phyloP scores from a whole-genome alignment of 495 filamentous ascomycete species.

The Tuber umbilicatum region DNA sequence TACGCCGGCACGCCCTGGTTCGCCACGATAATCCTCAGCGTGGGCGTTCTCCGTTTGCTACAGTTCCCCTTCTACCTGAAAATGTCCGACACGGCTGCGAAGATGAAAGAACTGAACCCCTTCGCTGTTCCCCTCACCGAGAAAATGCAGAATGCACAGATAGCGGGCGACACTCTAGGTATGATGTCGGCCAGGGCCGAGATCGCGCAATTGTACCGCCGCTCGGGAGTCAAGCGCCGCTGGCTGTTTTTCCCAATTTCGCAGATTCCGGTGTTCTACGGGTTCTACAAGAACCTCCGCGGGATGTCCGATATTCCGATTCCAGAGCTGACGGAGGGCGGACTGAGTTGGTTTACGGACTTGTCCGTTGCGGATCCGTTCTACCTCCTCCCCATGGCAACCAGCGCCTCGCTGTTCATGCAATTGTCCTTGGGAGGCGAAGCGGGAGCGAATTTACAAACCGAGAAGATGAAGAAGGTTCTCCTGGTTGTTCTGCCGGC shows the following conservation, averaged over 20 bases:
- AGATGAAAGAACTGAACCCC: constrained; percentile 48
- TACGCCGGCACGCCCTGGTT: constrained; percentile 72
- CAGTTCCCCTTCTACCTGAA: constrained; percentile 60
- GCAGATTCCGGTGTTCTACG: constrained; percentile 67
- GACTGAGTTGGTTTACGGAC: constrained; percentile 70
- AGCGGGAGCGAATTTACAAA: constrained; percentile 36
- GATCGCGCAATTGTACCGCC: constrained; percentile 48
- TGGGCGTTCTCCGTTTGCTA: constrained; percentile 56
- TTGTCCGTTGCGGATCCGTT: constrained; percentile 71
- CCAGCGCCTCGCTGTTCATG: constrained; percentile 49
- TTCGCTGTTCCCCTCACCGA: constrained; percentile 49
- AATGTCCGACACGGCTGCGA: constrained; percentile 55
- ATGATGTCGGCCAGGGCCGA: constrained; percentile 47
- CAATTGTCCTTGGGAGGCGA: constrained; percentile 43
- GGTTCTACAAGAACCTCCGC: constrained; percentile 68
- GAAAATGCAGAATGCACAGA: constrained; percentile 47
- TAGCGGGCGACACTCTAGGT: constrained; percentile 44
- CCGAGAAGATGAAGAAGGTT: constrained; percentile 47
- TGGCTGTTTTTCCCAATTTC: constrained; percentile 55
- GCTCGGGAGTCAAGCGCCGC: constrained; percentile 51
- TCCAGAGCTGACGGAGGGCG: constrained; percentile 63
- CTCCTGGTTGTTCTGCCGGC: constrained; percentile 57
- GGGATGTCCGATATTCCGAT: constrained; percentile 73
- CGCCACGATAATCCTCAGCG: constrained; percentile 59
- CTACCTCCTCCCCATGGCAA: constrained; percentile 60